A percentile compares a stretch with the other conserved stretches of the same genome.
phyloP scores from a whole-genome alignment of 805 yeast species.

The Myxozyma geophila region DNA sequence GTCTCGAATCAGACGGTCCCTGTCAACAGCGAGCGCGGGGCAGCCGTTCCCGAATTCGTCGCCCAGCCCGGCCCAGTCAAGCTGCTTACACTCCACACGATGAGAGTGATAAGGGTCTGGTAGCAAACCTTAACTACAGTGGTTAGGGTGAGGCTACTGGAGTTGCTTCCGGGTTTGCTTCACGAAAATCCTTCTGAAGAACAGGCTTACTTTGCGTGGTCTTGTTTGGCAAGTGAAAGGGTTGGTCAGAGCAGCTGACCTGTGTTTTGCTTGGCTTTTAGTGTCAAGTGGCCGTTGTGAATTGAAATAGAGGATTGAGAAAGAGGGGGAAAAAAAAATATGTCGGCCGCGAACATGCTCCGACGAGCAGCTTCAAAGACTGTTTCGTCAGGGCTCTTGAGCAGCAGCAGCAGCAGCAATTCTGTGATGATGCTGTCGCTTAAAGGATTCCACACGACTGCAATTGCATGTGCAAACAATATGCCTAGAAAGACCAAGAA shows the following conservation, averaged over 20 bases:
- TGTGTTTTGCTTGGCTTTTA: neutral
- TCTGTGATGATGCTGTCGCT: neutral
- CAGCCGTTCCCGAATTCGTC: neutral
- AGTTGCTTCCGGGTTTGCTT: neutral
- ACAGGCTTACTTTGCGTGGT: neutral
- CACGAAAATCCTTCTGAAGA: neutral
- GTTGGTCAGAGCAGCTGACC: too few relatives aligned
- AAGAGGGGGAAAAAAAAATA: neutral
- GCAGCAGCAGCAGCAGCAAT: neutral
- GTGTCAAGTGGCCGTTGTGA: too few relatives aligned
- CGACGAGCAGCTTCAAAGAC: neutral
- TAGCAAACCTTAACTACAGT: neutral
- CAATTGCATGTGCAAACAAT: constrained; percentile 19
- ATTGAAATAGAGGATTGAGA: neutral
- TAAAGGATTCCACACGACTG: constrained; percentile 26
- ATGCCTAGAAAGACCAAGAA: constrained; percentile 7
- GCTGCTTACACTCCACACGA: neutral
- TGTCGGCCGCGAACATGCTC: neutral
- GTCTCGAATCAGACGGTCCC: neutral
- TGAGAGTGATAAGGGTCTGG: neutral
- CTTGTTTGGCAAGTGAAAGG: too few relatives aligned
- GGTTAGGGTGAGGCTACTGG: neutral
- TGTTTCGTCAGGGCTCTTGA: neutral
- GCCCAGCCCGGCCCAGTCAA: neutral
- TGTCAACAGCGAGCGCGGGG: neutral